Evolutionary conservation across 2,329 filamentous ascomycete genomes (phyloP), one percentile per base, ranked within the genome.

Genomic region (Ramularia endophylla): DNA sequence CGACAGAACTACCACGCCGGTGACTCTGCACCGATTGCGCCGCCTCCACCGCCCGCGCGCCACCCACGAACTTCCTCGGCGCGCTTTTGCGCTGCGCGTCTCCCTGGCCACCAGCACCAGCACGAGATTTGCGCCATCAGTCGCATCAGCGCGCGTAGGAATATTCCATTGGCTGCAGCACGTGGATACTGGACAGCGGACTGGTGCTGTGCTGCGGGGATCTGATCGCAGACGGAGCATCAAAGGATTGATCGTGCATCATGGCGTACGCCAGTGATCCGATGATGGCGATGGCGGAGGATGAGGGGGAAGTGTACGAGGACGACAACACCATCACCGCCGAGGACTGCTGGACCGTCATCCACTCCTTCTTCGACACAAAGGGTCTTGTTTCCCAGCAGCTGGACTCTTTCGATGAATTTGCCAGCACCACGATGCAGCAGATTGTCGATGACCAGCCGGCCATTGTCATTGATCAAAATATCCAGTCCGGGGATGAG

Each of bases 281-380:
- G 31, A 55, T 51, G 52, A 48, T 46, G 42, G 46, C 44, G 44
- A 45, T 47, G 31, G 47, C 47, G 19, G 38, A 32, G 30, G 47
- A 44, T 20, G 51, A 51, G 19, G 43, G 37, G 25, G 22, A 27
- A 27, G 43, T 25, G 22, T 25, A 48, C n/a, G 48, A 48, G 12
- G 53, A 57, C 20, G 55, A 57, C 28, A 41, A 46, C 29, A 51
- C 49, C 43, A 95, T 97, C 69, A 95, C 89, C 18, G 87, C 89
- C 47, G 92, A 97, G 71, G 94, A 98, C 69, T 95, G 88, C 73
- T 98, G 94, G 92, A 85, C 85, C 52, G 90, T 97, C 60, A 97
- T 98, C 63, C 88, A 86, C 42, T 85, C 92, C 8, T 97, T 95
- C 73, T 98, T 98, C 70, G 87, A 95, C 56, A 78, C 81, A 49